Evolutionary conservation across 306 rosid genomes (phyloP), one percentile per base, ranked within the genome.

Genomic region (Castanea mollissima): DNA sequence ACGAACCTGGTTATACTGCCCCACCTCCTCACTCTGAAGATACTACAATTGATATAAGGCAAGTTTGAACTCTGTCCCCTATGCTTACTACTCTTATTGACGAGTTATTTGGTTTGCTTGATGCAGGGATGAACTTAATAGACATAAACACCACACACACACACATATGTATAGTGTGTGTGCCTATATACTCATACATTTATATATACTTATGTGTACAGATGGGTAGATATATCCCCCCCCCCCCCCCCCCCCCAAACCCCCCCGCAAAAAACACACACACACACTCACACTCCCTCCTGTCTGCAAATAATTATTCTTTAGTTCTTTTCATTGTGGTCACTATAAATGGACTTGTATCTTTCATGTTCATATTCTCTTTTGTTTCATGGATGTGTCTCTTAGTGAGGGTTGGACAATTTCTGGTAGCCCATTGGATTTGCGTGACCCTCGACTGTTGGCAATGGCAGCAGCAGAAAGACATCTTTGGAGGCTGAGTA

Each of bases 401-500:
- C 27, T 8, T 86, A 89, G 91, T 78, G 89, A 79, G 73, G 87
- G 86, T 70, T 82, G 91, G 91, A 77, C 90, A 5, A 77, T 82
- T 44, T 79, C 90, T 56, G 86, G 91, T 46, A 65, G 84, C 57
- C 90, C 87, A 46, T 78, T 87, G 76, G 89, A 89, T 83, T 78
- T 85, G 80, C 83, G 78, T 79, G 90, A 87, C 76, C 85, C 89
- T 81, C 88, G 85, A 71, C 85, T 87, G 55, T 69, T 87, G 80
- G 90, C 89, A 71, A 79, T 87, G 81, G 91, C 90, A 41, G 90
- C 89, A 32, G 87, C 92, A n/a, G 95, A 91, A 74, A 89, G 68
- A 13, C 88, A 79, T 75, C 68, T 86, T 68, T 80, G 21, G 96
- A 89, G 74, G 87, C 85, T 1, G 87, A 88, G 38, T 85, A 87